Conservation (phyloP, 2,329 filamentous ascomycete species). For the Curvularia sp. region DNA sequence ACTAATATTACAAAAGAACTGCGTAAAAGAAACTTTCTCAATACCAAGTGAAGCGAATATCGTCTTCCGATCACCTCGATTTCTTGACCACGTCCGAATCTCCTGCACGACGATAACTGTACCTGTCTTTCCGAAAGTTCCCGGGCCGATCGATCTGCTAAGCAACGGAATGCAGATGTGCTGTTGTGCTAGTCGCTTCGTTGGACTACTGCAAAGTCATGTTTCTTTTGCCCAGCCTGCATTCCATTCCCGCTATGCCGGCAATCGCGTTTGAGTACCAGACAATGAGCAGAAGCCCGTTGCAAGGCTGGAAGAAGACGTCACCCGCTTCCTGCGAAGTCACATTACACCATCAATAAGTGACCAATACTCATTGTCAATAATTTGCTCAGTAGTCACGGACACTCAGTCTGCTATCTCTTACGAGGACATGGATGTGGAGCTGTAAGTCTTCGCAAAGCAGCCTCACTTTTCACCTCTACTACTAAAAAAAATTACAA, state of each 20-base stretch:
- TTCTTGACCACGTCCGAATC: background rate
- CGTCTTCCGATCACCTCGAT: background rate
- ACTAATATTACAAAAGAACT: background rate
- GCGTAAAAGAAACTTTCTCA: background rate
- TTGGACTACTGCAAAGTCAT: background rate
- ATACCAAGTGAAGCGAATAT: background rate
- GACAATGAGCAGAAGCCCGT: background rate
- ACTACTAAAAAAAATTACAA: too few relatives aligned
- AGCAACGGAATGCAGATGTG: background rate
- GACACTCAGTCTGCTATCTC: background rate
- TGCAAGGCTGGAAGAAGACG: background rate
- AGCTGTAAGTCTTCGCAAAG: background rate
- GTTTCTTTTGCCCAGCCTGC: background rate
- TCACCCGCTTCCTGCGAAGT: background rate
- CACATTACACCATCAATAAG: background rate
- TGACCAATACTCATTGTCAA: background rate
- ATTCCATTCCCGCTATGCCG: constrained; percentile 33
- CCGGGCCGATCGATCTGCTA: background rate
- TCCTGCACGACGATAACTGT: background rate
- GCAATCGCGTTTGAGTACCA: constrained; percentile 4
- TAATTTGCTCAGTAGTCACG: background rate
- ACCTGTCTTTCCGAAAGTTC: background rate
- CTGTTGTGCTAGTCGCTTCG: background rate
- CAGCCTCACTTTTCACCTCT: background rate
- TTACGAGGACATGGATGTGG: background rate